Evolutionary conservation across 192 early-diverging fungal genomes (phyloP), one percentile per base, ranked within the genome.

Genomic region (Coemansia sp.): DNA sequence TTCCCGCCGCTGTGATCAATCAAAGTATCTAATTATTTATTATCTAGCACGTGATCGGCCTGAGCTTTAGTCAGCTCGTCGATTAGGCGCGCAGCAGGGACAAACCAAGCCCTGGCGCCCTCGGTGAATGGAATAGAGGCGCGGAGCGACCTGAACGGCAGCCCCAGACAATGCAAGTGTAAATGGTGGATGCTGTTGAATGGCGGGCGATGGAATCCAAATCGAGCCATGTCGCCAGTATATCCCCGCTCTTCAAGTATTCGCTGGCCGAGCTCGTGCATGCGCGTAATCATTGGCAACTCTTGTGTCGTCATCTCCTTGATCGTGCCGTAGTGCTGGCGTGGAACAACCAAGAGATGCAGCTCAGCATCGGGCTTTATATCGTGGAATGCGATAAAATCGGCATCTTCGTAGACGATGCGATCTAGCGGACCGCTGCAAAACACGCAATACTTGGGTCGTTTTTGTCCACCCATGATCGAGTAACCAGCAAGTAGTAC

Each of bases 141-240:
- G 4, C 63, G 66, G n/a, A 31, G 48, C 6, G 67, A 73, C 62
- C 67, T 67, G 48, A 83, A 78, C 33, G 81, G 81, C 39, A 83
- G 67, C 4, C 81, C 81, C 10, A 83, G 59, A 34, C 81, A 83
- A 73, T 83, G 81, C 76, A 83, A 73, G 61, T 83, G 81, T 66
- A 83, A 50, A 64, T 83, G 81, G 57, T 83, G 75, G 31, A 83
- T 48, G 67, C 75, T 78, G 62, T 78, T 77, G 64, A 75, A 83
- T 5, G 81, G 81, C 62, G 81, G 81, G 27, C 72, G 72, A 31
- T 83, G 81, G 70, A 83, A 83, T 48, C 81, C 81, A 21, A 78
- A 78, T 8, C 81, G 69, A 19, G 73, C 64, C 6, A 53, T 67
- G 6, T 72, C 68, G 21, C 51, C 69, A 3, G 54, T n/a, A 62